Conservation (phyloP, 2,329 filamentous ascomycete species). For the Alternaria sp. region DNA sequence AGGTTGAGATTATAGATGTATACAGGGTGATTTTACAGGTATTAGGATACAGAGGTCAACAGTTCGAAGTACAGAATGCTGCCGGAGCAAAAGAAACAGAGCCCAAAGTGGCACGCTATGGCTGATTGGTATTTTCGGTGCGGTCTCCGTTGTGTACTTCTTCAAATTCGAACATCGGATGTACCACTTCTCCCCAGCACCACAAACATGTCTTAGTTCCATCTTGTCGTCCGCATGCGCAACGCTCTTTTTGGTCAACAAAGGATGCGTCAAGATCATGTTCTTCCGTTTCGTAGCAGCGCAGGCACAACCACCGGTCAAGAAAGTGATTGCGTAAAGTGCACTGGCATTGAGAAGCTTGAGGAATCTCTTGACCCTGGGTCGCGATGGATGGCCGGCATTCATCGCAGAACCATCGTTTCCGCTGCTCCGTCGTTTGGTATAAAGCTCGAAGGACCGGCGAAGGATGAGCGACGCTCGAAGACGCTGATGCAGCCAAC, state of each 20-base stretch:
- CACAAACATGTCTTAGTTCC: slow-evolving; percentile 24
- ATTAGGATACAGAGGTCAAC: not conserved
- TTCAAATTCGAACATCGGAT: not conserved
- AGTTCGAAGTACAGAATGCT: not conserved
- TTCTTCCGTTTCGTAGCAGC: slow-evolving; percentile 28
- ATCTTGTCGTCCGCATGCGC: slow-evolving; percentile 17
- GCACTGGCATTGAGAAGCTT: slow-evolving; percentile 21
- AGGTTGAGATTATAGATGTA: not conserved
- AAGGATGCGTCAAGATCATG: slow-evolving; percentile 6
- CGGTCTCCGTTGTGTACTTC: not conserved
- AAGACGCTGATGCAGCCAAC: slow-evolving; percentile 27
- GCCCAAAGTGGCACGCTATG: not conserved
- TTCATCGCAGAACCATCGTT: slow-evolving; percentile 18
- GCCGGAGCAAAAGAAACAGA: not conserved
- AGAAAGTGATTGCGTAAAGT: slow-evolving; percentile 29
- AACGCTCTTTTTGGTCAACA: slow-evolving; percentile 4
- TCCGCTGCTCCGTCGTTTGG: slow-evolving; percentile 31
- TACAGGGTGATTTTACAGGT: not conserved
- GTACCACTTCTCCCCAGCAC: slow-evolving; percentile 24
- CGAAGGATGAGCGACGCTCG: slow-evolving; percentile 32
- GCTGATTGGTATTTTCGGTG: not conserved
- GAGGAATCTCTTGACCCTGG: not conserved
- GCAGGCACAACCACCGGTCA: slow-evolving; percentile 34
- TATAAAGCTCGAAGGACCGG: slow-evolving; percentile 39
- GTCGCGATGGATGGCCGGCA: slow-evolving; percentile 5